Conservation (phyloP, 2,329 filamentous ascomycete genomes). For the Alternaria panax region DNA sequence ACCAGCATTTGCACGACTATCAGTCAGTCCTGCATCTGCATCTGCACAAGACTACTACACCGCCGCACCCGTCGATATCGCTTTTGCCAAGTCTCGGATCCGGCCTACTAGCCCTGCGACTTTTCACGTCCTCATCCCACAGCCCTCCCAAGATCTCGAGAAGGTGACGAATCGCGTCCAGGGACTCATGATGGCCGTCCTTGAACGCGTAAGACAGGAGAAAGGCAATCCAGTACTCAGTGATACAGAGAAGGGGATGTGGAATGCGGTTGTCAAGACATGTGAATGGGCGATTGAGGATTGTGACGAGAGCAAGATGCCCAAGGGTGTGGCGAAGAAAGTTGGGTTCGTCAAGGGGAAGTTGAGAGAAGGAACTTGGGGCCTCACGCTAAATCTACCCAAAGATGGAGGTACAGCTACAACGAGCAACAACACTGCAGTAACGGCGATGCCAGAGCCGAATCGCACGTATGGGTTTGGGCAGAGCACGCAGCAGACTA, state of each 20-base stretch:
- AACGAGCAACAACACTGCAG: background rate
- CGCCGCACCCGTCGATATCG: conserved; percentile 33
- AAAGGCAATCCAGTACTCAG: conserved; percentile 30
- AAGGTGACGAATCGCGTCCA: conserved; percentile 36
- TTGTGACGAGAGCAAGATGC: conserved; percentile 34
- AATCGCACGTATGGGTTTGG: conserved; percentile 20
- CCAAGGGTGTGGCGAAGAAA: conserved; percentile 34
- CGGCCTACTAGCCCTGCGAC: conserved; percentile 22
- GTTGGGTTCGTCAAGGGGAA: conserved; percentile 36
- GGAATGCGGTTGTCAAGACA: conserved; percentile 33
- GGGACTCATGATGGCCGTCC: conserved; percentile 43
- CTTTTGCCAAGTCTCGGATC: conserved; percentile 21
- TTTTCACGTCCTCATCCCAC: conserved; percentile 35
- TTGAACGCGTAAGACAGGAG: conserved; percentile 34
- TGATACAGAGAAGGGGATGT: conserved; percentile 28
- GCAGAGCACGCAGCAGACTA: conserved; percentile 3
- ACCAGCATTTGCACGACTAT: conserved; percentile 36
- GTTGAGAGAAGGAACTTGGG: conserved; percentile 35
- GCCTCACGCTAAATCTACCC: conserved; percentile 14
- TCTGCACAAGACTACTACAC: conserved; percentile 20
- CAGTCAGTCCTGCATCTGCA: conserved; percentile 32
- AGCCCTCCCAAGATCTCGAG: conserved; percentile 13
- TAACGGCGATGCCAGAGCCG: background rate
- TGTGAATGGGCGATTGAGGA: conserved; percentile 37
- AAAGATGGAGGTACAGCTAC: background rate